Base-by-base conservation (phyloP, 2,329 filamentous ascomycete genomes). In the Apiospora hydei region DNA sequence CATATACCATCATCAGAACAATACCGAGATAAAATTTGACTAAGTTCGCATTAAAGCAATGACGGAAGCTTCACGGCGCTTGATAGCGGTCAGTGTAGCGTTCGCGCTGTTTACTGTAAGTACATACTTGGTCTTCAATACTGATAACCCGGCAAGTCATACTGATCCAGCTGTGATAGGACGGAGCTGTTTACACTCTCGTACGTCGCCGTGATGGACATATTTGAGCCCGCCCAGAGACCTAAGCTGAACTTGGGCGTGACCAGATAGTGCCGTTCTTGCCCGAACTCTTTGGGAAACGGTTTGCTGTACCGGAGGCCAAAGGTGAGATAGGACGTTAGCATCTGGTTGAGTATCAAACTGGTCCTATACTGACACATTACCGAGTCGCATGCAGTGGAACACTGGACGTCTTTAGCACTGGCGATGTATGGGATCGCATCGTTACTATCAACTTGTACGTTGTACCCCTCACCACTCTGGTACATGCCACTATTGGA, bases 381-480 rank as follows among this genome's bases (percentile, higher is more conserved):
- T 41, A 64, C 18, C 41, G 21, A 64, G 57, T 13, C 10, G 18
- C 18, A 41, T n/a, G 2, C 21, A 64, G 57, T 64, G 1, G 57
- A 41, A 64, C 4, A 30, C 38, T 64, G 57, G 34, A 64, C 34
- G 11, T 64, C 57, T 18, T 21, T 64, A n/a, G 30, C 34, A 41
- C 21, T 64, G 34, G 57, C 57, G 30, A 64, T 64, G 34, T 64
- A 64, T 41, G 57, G 57, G 11, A 64, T 64, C 8, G 57, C 57
- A 64, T 64, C 34, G 18, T 24, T 64, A 13, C 1, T 64, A 3
- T 64, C 34, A 3, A 64, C 57, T 18, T 64, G 57, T 64, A 41
- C 1, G 57, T 41, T n/a, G 6, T 4, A n/a, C 3, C 10, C 13
- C n/a, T 41, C 16, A 26, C 30, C 18, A 1, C 7, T 11, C 18